phyloP scores from a whole-genome alignment of 139 green algal genomes.

The Chlamydomonas eustigma region DNA sequence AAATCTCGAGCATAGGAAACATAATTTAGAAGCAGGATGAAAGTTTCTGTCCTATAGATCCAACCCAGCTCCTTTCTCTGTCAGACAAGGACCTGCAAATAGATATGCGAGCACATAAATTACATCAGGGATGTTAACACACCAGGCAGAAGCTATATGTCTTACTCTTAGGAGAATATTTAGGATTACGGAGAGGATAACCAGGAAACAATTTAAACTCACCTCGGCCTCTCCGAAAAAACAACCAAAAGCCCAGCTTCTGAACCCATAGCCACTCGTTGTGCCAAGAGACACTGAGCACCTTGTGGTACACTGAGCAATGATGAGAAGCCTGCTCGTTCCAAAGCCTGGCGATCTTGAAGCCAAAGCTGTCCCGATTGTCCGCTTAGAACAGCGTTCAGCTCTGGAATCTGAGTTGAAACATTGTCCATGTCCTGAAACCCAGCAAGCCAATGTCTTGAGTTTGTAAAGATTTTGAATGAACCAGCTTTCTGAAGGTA shows the following conservation, averaged over 20 bases:
- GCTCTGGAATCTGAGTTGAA: no score
- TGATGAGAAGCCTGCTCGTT: slow-evolving; percentile 10
- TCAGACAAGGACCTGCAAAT: slow-evolving; percentile 43
- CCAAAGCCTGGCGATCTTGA: slow-evolving; percentile 29
- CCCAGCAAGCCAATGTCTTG: not conserved
- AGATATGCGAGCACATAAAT: not conserved
- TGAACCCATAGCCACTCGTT: slow-evolving; percentile 12
- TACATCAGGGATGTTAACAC: not conserved
- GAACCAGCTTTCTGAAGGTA: not conserved
- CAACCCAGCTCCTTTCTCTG: slow-evolving; percentile 57
- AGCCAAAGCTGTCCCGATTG: slow-evolving; percentile 24
- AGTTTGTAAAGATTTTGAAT: not conserved
- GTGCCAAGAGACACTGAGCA: slow-evolving; percentile 32
- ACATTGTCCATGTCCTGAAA: no score
- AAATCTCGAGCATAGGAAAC: no score
- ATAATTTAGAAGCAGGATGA: not conserved
- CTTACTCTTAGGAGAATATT: not conserved
- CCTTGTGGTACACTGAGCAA: slow-evolving; percentile 24
- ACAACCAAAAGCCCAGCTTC: slow-evolving; percentile 44
- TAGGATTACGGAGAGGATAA: no score
- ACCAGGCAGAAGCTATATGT: not conserved
- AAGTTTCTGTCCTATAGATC: slow-evolving; percentile 57
- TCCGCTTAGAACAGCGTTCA: not conserved
- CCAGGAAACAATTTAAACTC: no score
- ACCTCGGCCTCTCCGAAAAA: slow-evolving; percentile 47